These are phyloP conservation scores for Talaromyces marneffei DNA, from an alignment of 2,329 filamentous ascomycete species.

Conservation along the genomic window DNA sequence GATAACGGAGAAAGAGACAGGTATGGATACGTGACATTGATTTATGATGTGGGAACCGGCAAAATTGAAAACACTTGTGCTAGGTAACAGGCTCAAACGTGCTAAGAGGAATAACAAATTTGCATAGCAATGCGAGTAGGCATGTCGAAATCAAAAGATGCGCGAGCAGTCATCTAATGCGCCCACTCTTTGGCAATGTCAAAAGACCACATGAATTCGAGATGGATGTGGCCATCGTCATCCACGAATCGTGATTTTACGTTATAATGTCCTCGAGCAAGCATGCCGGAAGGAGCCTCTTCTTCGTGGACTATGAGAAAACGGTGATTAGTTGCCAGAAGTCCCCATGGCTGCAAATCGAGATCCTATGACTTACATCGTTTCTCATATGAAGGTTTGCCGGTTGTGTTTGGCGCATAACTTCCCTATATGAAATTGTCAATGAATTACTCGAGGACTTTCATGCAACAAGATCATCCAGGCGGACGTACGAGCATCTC, in stretches of 20 bases:
- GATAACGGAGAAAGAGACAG: not conserved
- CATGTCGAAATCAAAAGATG: not conserved
- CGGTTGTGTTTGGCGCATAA: constrained; percentile 86
- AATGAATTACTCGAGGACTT: not conserved
- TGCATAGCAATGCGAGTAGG: not conserved
- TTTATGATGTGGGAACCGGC: not conserved
- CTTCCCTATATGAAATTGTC: constrained; percentile 58
- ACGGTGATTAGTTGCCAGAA: not conserved
- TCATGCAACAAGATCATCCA: not conserved
- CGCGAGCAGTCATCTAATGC: not conserved
- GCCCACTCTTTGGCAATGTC: constrained; percentile 93
- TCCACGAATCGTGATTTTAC: constrained; percentile 88
- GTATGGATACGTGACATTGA: not conserved
- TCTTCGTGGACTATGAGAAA: constrained; percentile 68
- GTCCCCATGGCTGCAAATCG: not conserved
- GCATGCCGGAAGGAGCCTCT: constrained; percentile 85
- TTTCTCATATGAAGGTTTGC: constrained; percentile 80
- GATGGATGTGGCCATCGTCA: constrained; percentile 84
- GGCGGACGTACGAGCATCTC: constrained; percentile 81
- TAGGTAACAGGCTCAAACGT: not conserved
- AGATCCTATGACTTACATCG: constrained; percentile 60
- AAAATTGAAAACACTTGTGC: not conserved
- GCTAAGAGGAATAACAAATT: not conserved
- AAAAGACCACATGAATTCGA: constrained; percentile 93
- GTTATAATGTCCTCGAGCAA: constrained; percentile 84